Conservation (phyloP, 768 basidiomycete species). For the Termitomyces sp. region DNA sequence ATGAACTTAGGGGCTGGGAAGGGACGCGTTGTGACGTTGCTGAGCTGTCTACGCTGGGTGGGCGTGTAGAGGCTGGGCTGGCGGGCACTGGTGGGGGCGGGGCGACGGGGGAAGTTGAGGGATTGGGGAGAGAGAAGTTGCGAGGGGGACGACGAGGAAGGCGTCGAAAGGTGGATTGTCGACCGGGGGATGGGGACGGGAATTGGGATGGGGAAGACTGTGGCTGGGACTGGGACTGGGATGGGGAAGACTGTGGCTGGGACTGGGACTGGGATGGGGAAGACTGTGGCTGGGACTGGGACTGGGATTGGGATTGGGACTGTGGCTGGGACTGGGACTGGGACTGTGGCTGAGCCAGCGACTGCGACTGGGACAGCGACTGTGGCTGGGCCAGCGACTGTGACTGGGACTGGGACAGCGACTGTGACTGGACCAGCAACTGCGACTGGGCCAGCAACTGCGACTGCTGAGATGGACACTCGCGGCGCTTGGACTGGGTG, state of each 20-base stretch:
- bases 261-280: background rate
- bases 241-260: slow-evolving; percentile 3
- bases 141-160: slow-evolving; percentile 33
- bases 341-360: background rate
- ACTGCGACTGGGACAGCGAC: background rate
- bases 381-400: background rate
- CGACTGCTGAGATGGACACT: background rate
- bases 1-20: background rate
- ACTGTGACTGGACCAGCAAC: background rate
- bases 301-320: background rate
- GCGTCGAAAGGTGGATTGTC: slow-evolving; percentile 42
- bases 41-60: background rate
- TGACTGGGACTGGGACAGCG: background rate
- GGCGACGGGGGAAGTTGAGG: background rate
- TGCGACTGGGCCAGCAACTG: too few relatives aligned
- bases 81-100: background rate
- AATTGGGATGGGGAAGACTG: background rate
- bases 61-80: background rate
- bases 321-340: background rate
- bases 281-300: background rate
- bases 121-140: too few relatives aligned
- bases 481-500: background rate
- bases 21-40: background rate
- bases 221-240: slow-evolving; percentile 23
- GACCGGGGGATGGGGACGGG: slow-evolving; percentile 10